phyloP scores from a whole-genome alignment of 306 rosid species.

The Corylus americana region DNA sequence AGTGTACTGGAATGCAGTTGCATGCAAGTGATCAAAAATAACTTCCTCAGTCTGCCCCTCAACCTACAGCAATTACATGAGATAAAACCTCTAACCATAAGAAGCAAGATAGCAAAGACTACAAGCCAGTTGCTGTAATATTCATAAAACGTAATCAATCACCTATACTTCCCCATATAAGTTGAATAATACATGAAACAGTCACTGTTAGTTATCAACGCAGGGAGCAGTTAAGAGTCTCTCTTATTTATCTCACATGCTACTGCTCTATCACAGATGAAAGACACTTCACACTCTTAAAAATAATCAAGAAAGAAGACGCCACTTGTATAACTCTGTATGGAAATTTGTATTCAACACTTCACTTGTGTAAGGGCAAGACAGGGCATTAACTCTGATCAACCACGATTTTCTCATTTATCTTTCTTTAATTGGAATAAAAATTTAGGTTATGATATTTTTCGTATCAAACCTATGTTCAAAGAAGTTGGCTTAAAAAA shows the following conservation, averaged over 20 bases:
- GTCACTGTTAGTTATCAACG: no score
- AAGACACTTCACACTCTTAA: not conserved
- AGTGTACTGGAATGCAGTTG: conserved; percentile 93
- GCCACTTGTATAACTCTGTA: not conserved
- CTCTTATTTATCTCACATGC: not conserved
- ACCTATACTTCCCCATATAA: no score
- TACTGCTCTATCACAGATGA: not conserved
- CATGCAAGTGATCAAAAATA: conserved; percentile 83
- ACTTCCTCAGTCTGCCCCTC: conserved; percentile 94
- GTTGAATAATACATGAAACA: no score
- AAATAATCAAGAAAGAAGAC: not conserved
- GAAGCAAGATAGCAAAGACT: not conserved
- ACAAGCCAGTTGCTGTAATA: not conserved
- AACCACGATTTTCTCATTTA: not conserved
- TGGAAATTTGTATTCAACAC: not conserved
- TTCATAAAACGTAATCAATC: no score
- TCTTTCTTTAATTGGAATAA: not conserved
- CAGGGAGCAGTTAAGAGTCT: no score
- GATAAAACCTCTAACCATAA: conserved; percentile 10
- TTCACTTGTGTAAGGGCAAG: not conserved
- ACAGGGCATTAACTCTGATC: not conserved
- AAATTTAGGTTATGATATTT: not conserved
- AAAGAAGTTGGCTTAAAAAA: not conserved
- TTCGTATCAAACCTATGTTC: not conserved
- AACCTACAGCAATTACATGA: conserved; percentile 46